Base-by-base conservation (phyloP, 176 grass and related monocot species). In the Hordeum marinum region DNA sequence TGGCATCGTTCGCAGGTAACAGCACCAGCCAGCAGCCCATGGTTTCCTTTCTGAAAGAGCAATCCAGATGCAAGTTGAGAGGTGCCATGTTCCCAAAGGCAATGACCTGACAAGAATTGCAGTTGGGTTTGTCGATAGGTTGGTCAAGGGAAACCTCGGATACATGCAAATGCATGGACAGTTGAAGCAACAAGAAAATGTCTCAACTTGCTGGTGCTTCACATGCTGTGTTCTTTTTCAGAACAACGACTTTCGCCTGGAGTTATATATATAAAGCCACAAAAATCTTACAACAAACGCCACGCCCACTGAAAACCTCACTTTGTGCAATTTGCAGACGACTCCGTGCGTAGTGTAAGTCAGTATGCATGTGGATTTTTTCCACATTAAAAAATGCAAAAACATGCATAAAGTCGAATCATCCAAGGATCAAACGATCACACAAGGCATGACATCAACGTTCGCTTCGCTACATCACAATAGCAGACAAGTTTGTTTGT, bases 141-240 rank as follows among this genome's bases (percentile, higher is more conserved):
- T 76, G 29, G 61, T 76, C 82, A 85, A 85, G 42, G 74, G 36
- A 84, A 85, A 85, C 77, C 82, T 89, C 77, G 70, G 29, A 85
- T 23, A n/a, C 26, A 85, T 81, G 68, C 62, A 20, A 45, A 31
- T 57, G 18, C 43, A 35, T 31, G 15, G 45, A 50, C 7, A 57
- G 36, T 63, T 78, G 48, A 88, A 71, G 64, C 66, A 66, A 73
- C 32, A 9, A 25, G 52, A 18, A 61, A 85, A 14, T 58, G 15
- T 23, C 15, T 40, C 61, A 81, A 72, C 37, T 84, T 21, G 87
- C 27, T 25, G 27, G 57, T 66, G 21, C 21, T 29, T 58, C 39
- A 18, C 27, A 79, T 9, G 6, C 48, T 52, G 1, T 52, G 48
- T 5, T 52, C 48, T 2, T 52, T 2, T 52, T 50, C 0, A 18